phyloP scores from a whole-genome alignment of 179 eudicot species.

The Amaranthus tricolor region DNA sequence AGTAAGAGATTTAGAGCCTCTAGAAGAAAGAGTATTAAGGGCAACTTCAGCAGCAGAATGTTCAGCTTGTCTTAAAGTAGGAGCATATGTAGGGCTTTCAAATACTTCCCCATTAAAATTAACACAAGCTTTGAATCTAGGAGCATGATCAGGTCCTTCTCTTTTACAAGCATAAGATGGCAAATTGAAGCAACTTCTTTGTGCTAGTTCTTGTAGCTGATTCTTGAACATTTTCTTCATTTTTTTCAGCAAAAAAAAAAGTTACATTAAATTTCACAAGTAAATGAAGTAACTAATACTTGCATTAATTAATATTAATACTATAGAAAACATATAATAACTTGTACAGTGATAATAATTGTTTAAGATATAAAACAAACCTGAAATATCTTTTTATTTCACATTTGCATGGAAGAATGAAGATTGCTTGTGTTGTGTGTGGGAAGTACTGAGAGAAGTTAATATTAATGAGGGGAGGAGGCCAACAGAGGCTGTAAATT shows the following conservation, averaged over 20 bases:
- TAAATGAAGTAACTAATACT: no score
- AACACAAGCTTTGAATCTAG: constrained; percentile 32
- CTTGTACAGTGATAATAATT: constrained; percentile 3
- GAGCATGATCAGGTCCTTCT: constrained; percentile 45
- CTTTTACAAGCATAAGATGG: constrained; percentile 34
- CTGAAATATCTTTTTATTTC: background rate
- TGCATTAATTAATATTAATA: background rate
- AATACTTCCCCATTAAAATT: constrained; percentile 35
- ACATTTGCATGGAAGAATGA: constrained; percentile 20
- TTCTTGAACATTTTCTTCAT: constrained; percentile 29
- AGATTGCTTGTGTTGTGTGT: constrained; percentile 20
- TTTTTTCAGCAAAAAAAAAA: background rate
- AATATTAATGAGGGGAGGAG: constrained; percentile 10
- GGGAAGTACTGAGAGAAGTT: constrained; percentile 8
- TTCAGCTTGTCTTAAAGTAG: constrained; percentile 37
- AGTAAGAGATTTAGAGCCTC: constrained; percentile 34
- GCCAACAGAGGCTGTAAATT: no score
- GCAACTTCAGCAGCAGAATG: constrained; percentile 43
- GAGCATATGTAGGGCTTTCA: constrained; percentile 28
- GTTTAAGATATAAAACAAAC: background rate
- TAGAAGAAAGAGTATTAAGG: constrained; percentile 31
- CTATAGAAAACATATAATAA: background rate
- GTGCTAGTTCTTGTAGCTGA: constrained; percentile 37
- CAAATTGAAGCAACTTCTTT: constrained; percentile 36
- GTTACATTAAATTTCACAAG: no score